Evolutionary conservation across 2,329 filamentous ascomycete genomes (phyloP), one percentile per base, ranked within the genome.

Genomic region (Paraphoma sp.): DNA sequence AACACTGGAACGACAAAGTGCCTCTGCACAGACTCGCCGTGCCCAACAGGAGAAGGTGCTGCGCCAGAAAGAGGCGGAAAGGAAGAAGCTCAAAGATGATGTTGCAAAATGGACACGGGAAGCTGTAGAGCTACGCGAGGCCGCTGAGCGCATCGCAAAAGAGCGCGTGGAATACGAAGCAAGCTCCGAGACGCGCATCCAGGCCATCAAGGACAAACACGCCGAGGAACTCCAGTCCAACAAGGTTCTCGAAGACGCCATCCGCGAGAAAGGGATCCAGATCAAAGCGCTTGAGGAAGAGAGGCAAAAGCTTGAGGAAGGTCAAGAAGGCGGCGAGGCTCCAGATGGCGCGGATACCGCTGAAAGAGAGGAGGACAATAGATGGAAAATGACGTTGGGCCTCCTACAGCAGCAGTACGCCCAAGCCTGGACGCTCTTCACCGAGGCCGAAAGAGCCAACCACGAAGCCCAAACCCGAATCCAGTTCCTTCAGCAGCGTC

Each of bases 1-100:
- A 50, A 87, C 86, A 45, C 87, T 93, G 6, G 92, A 96, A 74
- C 87, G 92, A 51, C 84, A 91, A 62, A 97, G 96, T 80, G 87
- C 92, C 46, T 85, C 87, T 4, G 89, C 91, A 1, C 90, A 96
- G 71, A 91, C 89, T 61, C 89, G 90, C 57, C 91, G 89, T 65
- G 83, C 86, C 0, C 91, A 93, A 70, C 91, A 91, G 70, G 92
- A 97, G 70, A 88, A 88, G 66, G 69, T 84, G 8, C 71, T 93
- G 49, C 86, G 86, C 65, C 87, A 92, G 48, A 92, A 89, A 73
- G 83, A 87, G 65, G 82, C 83, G 14, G 89, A 92, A 71, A 83
- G 87, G 51, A 80, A 85, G 63, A 92, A 90, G 71, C 80, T 91
- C 58, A 84, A 87, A 53, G 89, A 92, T 36, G 89, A 89, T 61